Conservation (phyloP, 108 stramenopile species). For the Cyclotella choctawhatcheeana region DNA sequence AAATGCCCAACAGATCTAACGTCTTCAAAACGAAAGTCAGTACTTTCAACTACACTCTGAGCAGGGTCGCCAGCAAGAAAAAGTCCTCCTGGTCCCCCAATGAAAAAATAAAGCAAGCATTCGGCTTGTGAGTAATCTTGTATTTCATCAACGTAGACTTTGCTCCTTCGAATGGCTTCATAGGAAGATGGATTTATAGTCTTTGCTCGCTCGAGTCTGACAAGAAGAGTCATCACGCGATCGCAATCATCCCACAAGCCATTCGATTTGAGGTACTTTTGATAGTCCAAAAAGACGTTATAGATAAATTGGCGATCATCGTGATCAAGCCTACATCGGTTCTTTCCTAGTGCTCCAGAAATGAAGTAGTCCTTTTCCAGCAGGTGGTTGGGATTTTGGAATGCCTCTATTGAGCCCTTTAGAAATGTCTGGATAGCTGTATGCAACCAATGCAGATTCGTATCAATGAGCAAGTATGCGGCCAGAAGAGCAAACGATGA, state of each 20-base stretch:
- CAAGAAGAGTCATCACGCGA: constrained; percentile 29
- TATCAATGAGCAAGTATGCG: neutral
- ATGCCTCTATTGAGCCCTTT: constrained; percentile 71
- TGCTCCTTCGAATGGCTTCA: neutral
- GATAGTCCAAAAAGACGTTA: constrained; percentile 51
- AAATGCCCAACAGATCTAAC: constrained; percentile 51
- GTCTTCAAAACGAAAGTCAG: constrained; percentile 69
- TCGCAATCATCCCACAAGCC: constrained; percentile 64
- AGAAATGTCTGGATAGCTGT: constrained; percentile 60
- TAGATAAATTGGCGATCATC: constrained; percentile 41
- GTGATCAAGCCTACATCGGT: constrained; percentile 49
- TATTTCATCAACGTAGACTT: constrained; percentile 23
- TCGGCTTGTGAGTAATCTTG: constrained; percentile 70
- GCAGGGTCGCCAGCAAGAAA: constrained; percentile 69
- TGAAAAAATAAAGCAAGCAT: constrained; percentile 55
- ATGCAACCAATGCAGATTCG: neutral
- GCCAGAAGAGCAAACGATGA: neutral
- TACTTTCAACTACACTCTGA: constrained; percentile 63
- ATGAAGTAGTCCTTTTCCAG: constrained; percentile 54
- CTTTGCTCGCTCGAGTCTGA: neutral
- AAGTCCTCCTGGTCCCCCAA: constrained; percentile 44
- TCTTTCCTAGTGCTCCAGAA: constrained; percentile 35
- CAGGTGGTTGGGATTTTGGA: constrained; percentile 13
- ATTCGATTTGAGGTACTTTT: constrained; percentile 26
- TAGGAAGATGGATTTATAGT: neutral